Conservation (phyloP, 2,329 filamentous ascomycete species). For the Phyllosticta citriasiana region DNA sequence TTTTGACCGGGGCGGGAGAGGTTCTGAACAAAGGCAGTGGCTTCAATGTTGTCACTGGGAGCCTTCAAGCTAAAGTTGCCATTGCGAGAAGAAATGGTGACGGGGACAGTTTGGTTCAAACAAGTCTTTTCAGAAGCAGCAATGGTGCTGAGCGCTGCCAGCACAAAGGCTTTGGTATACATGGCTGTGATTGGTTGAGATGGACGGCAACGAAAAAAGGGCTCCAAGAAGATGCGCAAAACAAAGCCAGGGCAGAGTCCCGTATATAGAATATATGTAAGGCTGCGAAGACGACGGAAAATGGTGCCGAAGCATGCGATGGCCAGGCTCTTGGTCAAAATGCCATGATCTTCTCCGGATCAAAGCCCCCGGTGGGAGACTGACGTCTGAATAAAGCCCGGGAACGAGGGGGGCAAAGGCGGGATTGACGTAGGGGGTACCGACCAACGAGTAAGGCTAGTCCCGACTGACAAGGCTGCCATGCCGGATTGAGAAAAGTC, state of each 20-base stretch:
- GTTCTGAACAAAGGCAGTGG: slow-evolving; percentile 45
- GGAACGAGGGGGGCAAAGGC: neutral
- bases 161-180: neutral
- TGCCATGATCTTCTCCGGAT: neutral
- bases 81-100: slow-evolving; percentile 5
- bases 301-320: neutral
- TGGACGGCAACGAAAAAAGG: neutral
- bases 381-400: neutral
- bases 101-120: slow-evolving; percentile 7
- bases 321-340: neutral
- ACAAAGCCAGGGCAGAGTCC: neutral
- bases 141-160: neutral
- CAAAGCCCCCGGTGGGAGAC: neutral
- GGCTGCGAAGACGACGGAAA: neutral
- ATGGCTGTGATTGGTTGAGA: neutral
- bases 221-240: neutral
- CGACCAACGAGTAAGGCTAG: neutral
- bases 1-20: slow-evolving; percentile 42
- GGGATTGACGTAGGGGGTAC: neutral
- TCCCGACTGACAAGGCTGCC: neutral
- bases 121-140: slow-evolving; percentile 8
- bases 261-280: neutral
- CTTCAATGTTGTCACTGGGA: slow-evolving; percentile 40
- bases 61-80: neutral
- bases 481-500: neutral